A percentile compares a stretch with the other conserved stretches of the same genome.
Evolutionary conservation across 176 grass and related monocot species (phyloP).

Genomic region (Oryza officinalis): DNA sequence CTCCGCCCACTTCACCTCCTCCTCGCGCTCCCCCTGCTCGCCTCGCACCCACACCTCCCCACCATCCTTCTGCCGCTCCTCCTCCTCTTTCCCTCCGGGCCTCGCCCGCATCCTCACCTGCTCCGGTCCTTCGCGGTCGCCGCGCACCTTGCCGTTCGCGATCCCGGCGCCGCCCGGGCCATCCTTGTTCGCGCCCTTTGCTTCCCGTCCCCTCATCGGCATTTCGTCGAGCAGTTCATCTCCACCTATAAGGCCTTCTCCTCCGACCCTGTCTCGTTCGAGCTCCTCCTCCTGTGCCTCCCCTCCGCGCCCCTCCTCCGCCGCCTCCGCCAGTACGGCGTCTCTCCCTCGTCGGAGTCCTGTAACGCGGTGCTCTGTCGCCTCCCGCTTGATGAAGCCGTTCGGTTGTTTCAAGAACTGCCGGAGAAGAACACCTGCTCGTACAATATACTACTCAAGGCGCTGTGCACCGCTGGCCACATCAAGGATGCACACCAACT

Average conservation of each 20-base stretch:
- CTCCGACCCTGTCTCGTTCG: slow-evolving; percentile 72
- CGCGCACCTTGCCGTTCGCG: slow-evolving; percentile 55
- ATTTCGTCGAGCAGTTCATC: slow-evolving; percentile 75
- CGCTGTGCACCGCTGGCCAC: slow-evolving; percentile 43
- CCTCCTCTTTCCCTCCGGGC: slow-evolving; percentile 45
- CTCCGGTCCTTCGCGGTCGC: slow-evolving; percentile 50
- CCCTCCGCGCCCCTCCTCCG: slow-evolving; percentile 55
- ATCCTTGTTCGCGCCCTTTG: slow-evolving; percentile 49
- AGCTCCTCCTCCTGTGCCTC: slow-evolving; percentile 67
- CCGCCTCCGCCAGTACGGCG: slow-evolving; percentile 67
- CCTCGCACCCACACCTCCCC: slow-evolving; percentile 48
- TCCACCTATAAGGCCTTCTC: slow-evolving; percentile 87
- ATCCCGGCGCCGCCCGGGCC: slow-evolving; percentile 34
- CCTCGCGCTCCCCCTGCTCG: slow-evolving; percentile 53
- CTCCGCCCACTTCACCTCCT: slow-evolving; percentile 55
- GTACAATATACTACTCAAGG: slow-evolving; percentile 75
- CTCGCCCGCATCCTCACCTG: slow-evolving; percentile 47
- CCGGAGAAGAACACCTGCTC: slow-evolving; percentile 62
- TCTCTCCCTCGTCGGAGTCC: slow-evolving; percentile 58
- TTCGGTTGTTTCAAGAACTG: slow-evolving; percentile 53
- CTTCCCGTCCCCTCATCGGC: slow-evolving; percentile 49
- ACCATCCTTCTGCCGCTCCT: slow-evolving; percentile 55
- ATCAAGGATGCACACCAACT: slow-evolving; percentile 53
- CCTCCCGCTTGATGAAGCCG: slow-evolving; percentile 55
- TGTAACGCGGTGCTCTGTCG: slow-evolving; percentile 70